Conservation (phyloP, 228 moss, liverwort and hornwort genomes). For the Sphagnum fallax region DNA sequence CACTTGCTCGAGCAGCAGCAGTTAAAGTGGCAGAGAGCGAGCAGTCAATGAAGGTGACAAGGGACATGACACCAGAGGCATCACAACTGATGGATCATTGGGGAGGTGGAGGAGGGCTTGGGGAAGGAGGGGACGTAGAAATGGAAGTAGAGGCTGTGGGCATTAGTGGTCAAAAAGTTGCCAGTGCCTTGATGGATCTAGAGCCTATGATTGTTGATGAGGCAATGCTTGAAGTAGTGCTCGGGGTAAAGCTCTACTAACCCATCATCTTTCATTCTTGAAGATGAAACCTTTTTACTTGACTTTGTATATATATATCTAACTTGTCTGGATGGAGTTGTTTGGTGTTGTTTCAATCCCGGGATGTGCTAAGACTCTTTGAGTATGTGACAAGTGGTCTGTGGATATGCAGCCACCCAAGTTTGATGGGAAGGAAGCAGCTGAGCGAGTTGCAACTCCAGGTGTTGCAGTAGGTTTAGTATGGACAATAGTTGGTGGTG, state of each 20-base stretch:
- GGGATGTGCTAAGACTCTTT: no score
- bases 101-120: conserved; percentile 25
- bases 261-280: no score
- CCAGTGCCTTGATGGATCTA: conserved; percentile 12
- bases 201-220: conserved; percentile 52
- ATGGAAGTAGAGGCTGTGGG: conserved; percentile 37
- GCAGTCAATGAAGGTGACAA: conserved; percentile 13
- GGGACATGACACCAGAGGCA: conserved; percentile 18
- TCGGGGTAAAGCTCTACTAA: conserved; percentile 23
- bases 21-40: conserved; percentile 56
- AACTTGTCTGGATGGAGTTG: no score
- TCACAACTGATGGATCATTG: conserved; percentile 6
- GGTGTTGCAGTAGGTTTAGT: conserved; percentile 58
- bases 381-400: no score
- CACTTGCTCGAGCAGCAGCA: conserved; percentile 54
- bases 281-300: no score
- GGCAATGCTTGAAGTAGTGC: conserved; percentile 33
- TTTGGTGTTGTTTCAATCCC: no score
- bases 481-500: conserved; percentile 62
- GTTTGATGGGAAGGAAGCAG: conserved; percentile 60
- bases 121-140: conserved; percentile 32
- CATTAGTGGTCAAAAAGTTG: conserved; percentile 13
- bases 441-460: conserved; percentile 52
- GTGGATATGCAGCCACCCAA: conserved; percentile 29
- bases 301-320: no score